phyloP scores from a whole-genome alignment of 345 rosid species.

The Eucalyptus polyanthemos region DNA sequence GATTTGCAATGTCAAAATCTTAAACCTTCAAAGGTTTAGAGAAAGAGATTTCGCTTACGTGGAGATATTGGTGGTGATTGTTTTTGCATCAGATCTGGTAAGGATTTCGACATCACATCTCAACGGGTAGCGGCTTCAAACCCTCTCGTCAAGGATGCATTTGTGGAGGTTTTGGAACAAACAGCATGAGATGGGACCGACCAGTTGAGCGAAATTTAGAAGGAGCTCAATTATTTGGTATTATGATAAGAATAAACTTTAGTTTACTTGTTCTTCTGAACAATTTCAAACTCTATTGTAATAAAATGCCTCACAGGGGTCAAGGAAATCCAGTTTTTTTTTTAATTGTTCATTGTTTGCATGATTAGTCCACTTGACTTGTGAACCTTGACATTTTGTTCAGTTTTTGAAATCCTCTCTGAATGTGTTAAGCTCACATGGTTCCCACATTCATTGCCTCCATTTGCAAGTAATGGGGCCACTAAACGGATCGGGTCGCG shows the following conservation, averaged over 20 bases:
- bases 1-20: neutral
- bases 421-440: neutral
- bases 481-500: neutral
- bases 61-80: neutral
- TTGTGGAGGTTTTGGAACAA: conserved; percentile 49
- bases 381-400: neutral
- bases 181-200: conserved; percentile 11
- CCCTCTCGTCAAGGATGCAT: conserved; percentile 55
- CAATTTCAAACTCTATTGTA: neutral
- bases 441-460: neutral
- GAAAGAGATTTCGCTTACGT: neutral
- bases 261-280: neutral
- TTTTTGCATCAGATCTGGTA: conserved; percentile 59
- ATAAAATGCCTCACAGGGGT: neutral
- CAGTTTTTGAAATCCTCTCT: neutral
- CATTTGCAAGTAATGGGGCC: neutral
- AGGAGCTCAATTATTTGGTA: neutral
- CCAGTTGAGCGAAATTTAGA: neutral
- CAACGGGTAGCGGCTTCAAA: conserved; percentile 89
- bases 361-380: neutral
- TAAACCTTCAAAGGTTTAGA: neutral
- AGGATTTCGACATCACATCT: conserved; percentile 69
- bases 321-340: neutral
- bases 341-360: neutral
- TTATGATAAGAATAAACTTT: no score